A percentile compares a stretch with the other conserved stretches of the same genome.
Evolutionary conservation across 805 yeast genomes (phyloP).

Genomic region (Candida lessepsii): DNA sequence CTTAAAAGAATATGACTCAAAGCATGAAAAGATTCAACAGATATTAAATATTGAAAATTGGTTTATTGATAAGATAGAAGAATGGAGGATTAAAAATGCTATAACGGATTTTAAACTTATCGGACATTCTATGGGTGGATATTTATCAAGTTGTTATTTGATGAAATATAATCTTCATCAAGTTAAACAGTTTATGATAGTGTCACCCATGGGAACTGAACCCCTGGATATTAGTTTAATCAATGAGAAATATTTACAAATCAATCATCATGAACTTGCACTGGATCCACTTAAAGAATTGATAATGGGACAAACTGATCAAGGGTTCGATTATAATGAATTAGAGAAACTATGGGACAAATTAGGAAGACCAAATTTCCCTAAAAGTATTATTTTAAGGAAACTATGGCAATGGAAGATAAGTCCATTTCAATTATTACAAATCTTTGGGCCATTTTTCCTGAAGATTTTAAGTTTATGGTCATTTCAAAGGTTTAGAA

Average conservation of each 20-base stretch:
- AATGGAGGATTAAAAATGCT: constrained; percentile 29
- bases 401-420: constrained; percentile 38
- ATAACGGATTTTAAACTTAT: constrained; percentile 30
- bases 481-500: constrained; percentile 39
- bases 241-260: constrained; percentile 28
- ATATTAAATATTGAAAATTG: constrained; percentile 35
- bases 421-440: constrained; percentile 41
- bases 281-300: constrained; percentile 38
- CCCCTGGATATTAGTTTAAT: constrained; percentile 35
- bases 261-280: constrained; percentile 32
- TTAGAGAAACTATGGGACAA: constrained; percentile 28
- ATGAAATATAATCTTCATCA: constrained; percentile 34
- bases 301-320: constrained; percentile 15
- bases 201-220: constrained; percentile 47
- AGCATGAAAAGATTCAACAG: constrained; percentile 28
- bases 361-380: constrained; percentile 39
- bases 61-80: constrained; percentile 41
- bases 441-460: constrained; percentile 38
- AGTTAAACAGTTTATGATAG: constrained; percentile 26
- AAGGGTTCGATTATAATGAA: constrained; percentile 14
- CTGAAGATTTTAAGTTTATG: constrained; percentile 41
- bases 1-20: constrained; percentile 20
- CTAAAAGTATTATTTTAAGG: constrained; percentile 28
- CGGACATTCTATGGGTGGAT: constrained; percentile 46
- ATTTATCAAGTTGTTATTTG: constrained; percentile 38